Evolutionary conservation across 306 rosid species (phyloP).

Genomic region (Vicia faba): DNA sequence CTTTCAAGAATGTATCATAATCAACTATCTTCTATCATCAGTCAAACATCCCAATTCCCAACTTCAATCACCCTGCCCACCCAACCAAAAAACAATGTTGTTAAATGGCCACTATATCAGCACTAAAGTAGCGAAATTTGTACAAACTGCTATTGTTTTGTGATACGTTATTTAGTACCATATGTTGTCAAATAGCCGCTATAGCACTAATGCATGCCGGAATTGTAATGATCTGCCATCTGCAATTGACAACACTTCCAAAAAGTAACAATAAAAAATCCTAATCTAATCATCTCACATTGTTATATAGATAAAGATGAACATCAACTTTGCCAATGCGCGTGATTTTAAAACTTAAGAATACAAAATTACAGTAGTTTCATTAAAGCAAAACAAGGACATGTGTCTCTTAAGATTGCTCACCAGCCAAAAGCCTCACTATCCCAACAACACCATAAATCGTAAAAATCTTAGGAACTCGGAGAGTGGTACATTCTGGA

Average conservation of each 20-base stretch:
- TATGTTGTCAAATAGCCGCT: too few species aligned
- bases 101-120: too few species aligned
- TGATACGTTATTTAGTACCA: too few species aligned
- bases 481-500: constrained; percentile 66
- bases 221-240: too few species aligned
- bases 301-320: constrained; percentile 20
- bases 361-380: constrained; percentile 13
- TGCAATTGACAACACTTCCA: too few species aligned
- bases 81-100: neutral
- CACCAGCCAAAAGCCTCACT: constrained; percentile 87
- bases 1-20: constrained; percentile 17
- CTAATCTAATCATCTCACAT: constrained; percentile 16
- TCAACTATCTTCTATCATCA: constrained; percentile 16
- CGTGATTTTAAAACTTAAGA: constrained; percentile 11
- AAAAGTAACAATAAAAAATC: neutral
- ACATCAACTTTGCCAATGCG: constrained; percentile 22
- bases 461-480: constrained; percentile 76
- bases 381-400: constrained; percentile 25
- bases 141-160: too few species aligned
- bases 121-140: too few species aligned
- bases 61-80: constrained; percentile 3
- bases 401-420: constrained; percentile 39
- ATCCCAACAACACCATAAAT: constrained; percentile 86
- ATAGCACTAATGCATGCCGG: too few species aligned
- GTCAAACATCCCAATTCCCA: constrained; percentile 17